These are phyloP conservation scores for Mucor circinelloides DNA, from an alignment of 371 early-diverging fungal species.

Conservation along the genomic window DNA sequence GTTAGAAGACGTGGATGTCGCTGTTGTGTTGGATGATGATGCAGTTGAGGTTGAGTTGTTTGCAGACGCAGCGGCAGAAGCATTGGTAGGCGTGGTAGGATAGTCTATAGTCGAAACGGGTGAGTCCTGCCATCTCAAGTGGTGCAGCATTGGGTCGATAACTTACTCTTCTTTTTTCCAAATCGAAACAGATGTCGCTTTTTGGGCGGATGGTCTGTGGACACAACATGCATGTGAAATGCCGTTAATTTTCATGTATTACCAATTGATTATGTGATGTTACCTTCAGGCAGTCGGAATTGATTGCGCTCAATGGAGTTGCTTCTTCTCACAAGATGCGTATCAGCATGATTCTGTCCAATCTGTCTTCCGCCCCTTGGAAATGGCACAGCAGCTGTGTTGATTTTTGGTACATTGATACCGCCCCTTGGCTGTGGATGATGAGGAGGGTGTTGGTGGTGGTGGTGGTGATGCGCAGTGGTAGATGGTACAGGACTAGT, in stretches of 20 bases:
- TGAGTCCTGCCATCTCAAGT: neutral
- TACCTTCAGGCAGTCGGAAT: constrained; percentile 9
- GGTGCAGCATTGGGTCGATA: neutral
- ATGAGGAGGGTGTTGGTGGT: neutral
- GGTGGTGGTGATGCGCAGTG: neutral
- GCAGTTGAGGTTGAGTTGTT: neutral
- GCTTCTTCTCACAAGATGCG: constrained; percentile 19
- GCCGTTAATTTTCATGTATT: neutral
- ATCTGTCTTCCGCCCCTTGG: constrained; percentile 48
- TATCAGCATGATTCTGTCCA: constrained; percentile 4
- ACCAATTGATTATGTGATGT: neutral
- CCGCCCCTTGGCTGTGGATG: neutral
- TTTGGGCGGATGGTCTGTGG: constrained; percentile 21
- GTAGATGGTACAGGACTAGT: constrained; percentile 19
- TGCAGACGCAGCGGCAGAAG: neutral
- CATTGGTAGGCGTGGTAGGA: neutral
- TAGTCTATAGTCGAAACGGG: constrained; percentile 8
- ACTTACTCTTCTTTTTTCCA: constrained; percentile 44
- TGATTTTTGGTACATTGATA: constrained; percentile 6
- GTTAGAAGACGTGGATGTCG: constrained; percentile 5
- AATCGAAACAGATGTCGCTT: constrained; percentile 32
- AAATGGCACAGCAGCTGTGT: constrained; percentile 30
- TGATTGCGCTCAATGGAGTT: constrained; percentile 25
- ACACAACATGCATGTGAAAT: neutral
- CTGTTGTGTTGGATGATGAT: constrained; percentile 8